Percentiles rank a stretch among this genome's conserved stretches.
These are phyloP conservation scores for Diaporthe sp. DNA, from an alignment of 2,329 filamentous ascomycete species.

Conservation along the genomic window DNA sequence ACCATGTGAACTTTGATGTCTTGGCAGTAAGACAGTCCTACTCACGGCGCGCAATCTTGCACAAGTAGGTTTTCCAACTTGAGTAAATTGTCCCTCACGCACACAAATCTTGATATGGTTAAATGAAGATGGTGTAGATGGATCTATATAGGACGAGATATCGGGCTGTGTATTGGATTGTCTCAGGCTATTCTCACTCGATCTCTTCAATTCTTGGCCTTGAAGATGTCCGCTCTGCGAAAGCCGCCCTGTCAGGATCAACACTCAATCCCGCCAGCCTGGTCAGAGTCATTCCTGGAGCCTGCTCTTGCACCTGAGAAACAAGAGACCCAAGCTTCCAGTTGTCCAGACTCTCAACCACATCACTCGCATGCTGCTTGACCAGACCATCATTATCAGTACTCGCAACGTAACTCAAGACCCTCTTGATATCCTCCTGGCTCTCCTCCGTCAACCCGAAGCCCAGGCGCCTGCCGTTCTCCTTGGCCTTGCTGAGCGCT, in stretches of 20 bases:
- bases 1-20: neutral
- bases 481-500: slow-evolving; percentile 68
- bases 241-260: slow-evolving; percentile 47
- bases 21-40: too few relatives aligned
- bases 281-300: slow-evolving; percentile 41
- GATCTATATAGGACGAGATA: too few relatives aligned
- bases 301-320: slow-evolving; percentile 44
- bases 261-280: slow-evolving; percentile 61
- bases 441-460: slow-evolving; percentile 70
- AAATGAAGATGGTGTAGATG: neutral
- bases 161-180: neutral
- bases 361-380: slow-evolving; percentile 74
- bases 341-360: slow-evolving; percentile 75
- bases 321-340: slow-evolving; percentile 63
- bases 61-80: too few relatives aligned
- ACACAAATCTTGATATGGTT: neutral
- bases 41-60: too few relatives aligned
- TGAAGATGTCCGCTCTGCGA: slow-evolving; percentile 32
- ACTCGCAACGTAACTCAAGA: slow-evolving; percentile 73
- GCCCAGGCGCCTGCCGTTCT: slow-evolving; percentile 60
- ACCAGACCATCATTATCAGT: slow-evolving; percentile 80
- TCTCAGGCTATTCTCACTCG: slow-evolving; percentile 57
- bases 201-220: slow-evolving; percentile 72
- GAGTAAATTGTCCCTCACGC: too few relatives aligned
- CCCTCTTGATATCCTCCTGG: slow-evolving; percentile 72